These are phyloP conservation scores for Globisporangium splendens DNA, from an alignment of 352 stramenopile genomes.

Conservation along the genomic window DNA sequence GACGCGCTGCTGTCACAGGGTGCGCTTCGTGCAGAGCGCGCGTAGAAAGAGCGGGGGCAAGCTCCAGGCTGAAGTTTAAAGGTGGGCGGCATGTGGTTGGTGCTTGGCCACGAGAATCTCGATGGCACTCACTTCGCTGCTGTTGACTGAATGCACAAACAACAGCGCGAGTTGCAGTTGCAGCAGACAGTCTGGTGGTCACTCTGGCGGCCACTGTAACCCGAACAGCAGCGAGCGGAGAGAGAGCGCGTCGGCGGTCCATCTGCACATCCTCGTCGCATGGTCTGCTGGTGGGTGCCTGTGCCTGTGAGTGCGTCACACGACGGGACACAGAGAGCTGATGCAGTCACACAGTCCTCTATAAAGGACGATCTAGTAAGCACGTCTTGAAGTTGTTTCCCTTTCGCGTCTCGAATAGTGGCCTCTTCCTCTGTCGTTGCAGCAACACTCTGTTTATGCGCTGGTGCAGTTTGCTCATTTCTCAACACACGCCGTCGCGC, in stretches of 20 bases:
- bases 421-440: background rate
- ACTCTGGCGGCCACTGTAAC: too few species aligned
- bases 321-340: too few species aligned
- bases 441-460: background rate
- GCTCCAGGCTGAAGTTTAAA: background rate
- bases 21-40: conserved; percentile 6
- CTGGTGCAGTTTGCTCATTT: conserved; percentile 3
- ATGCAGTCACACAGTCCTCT: too few species aligned
- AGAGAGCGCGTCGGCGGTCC: too few species aligned
- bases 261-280: too few species aligned
- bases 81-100: background rate
- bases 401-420: background rate
- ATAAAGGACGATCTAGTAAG: too few species aligned
- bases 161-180: conserved; percentile 3
- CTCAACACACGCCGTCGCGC: conserved; percentile 1
- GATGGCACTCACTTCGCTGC: too few species aligned
- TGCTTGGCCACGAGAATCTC: background rate
- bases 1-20: conserved; percentile 14
- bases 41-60: background rate
- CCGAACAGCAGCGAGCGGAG: too few species aligned
- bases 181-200: background rate
- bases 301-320: too few species aligned
- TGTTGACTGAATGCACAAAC: conserved; percentile 10
- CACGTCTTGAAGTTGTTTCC: too few species aligned
- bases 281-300: too few species aligned